phyloP scores from a whole-genome alignment of 805 yeast genomes.

The Candida saitoana region DNA sequence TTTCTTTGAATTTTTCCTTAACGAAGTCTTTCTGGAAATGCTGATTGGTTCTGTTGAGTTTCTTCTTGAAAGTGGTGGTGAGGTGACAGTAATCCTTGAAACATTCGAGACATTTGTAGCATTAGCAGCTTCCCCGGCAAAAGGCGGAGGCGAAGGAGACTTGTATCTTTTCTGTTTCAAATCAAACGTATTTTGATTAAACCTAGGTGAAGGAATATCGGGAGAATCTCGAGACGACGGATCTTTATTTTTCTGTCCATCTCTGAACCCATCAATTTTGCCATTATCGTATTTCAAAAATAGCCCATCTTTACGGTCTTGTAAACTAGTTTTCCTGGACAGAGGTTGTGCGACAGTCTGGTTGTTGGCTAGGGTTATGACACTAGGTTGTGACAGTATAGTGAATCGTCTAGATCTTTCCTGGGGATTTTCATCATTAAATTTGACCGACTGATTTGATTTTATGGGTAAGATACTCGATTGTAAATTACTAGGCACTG shows the following conservation, averaged over 20 bases:
- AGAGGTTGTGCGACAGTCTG: slow-evolving; percentile 7
- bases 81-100: slow-evolving; percentile 4
- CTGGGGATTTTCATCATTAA: slow-evolving; percentile 30
- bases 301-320: not conserved
- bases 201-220: not conserved
- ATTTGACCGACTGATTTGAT: slow-evolving; percentile 25
- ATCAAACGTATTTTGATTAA: not conserved
- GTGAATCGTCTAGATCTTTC: slow-evolving; percentile 40
- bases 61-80: slow-evolving; percentile 1
- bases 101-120: not conserved
- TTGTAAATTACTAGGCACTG: slow-evolving; percentile 2
- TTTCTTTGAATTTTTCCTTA: slow-evolving; percentile 38
- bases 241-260: not conserved
- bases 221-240: not conserved
- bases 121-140: slow-evolving; percentile 2
- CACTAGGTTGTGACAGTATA: slow-evolving; percentile 41
- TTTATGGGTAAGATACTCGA: not conserved
- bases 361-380: slow-evolving; percentile 20
- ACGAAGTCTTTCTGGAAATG: slow-evolving; percentile 20
- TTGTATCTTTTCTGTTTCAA: slow-evolving; percentile 1
- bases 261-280: not conserved
- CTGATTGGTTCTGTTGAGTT: slow-evolving; percentile 18
- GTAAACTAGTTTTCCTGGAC: slow-evolving; percentile 5
- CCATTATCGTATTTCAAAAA: not conserved
- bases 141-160: slow-evolving; percentile 11